These are phyloP conservation scores for Bidens hawaiensis DNA, from an alignment of 140 eudicot species.

Conservation along the genomic window DNA sequence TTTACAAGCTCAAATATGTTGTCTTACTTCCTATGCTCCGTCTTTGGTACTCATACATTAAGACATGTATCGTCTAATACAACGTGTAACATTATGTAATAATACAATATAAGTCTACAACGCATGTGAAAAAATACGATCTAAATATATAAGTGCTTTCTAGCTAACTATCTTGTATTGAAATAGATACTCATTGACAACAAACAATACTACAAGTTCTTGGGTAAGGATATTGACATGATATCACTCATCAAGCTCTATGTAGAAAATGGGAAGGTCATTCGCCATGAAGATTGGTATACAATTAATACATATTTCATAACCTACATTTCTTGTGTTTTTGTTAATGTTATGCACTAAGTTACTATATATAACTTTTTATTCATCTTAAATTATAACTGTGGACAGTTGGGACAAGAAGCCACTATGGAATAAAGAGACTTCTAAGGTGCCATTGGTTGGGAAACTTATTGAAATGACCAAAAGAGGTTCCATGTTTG, in stretches of 20 bases:
- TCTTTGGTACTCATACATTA: too few species aligned
- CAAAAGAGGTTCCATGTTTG: conserved; percentile 69
- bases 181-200: conserved; percentile 69
- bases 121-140: too few species aligned
- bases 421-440: conserved; percentile 61
- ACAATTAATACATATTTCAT: background rate
- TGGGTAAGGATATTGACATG: conserved; percentile 71
- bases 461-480: conserved; percentile 47
- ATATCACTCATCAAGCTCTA: conserved; percentile 75
- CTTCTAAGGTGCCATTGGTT: conserved; percentile 49
- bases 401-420: conserved; percentile 78
- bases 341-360: background rate
- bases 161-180: background rate
- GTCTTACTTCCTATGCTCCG: background rate
- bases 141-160: background rate
- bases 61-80: too few species aligned
- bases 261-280: conserved; percentile 64
- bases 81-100: too few species aligned
- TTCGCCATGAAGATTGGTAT: conserved; percentile 88
- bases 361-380: too few species aligned
- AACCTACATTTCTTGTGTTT: too few species aligned
- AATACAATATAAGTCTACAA: too few species aligned
- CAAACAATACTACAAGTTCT: conserved; percentile 72
- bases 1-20: background rate
- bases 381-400: background rate